phyloP scores from a whole-genome alignment of 2,329 filamentous ascomycete genomes.

The Xylariales sp. region DNA sequence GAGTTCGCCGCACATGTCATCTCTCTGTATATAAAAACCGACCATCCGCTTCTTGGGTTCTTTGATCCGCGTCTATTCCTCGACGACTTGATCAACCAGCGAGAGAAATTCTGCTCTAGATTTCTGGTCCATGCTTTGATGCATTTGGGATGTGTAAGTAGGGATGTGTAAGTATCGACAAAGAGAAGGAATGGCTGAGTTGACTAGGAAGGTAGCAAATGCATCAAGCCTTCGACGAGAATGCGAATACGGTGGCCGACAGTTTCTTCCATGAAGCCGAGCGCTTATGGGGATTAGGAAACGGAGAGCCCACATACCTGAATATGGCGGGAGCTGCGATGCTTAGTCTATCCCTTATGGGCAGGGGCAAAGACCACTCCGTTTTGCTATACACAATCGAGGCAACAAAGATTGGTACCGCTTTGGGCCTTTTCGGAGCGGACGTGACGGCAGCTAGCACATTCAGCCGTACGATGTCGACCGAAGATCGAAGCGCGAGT shows the following conservation, averaged over 20 bases:
- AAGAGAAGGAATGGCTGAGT: neutral
- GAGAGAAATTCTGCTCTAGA: conserved; percentile 24
- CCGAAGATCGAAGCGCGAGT: conserved; percentile 12
- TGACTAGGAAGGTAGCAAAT: conserved; percentile 24
- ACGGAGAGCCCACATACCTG: conserved; percentile 15
- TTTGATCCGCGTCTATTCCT: conserved; percentile 32
- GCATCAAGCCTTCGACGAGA: conserved; percentile 27
- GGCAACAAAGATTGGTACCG: conserved; percentile 25
- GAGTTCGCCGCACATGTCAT: conserved; percentile 27
- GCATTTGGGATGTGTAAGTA: conserved; percentile 30
- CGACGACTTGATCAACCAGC: conserved; percentile 22
- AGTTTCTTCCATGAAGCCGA: conserved; percentile 25
- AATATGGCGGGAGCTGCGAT: conserved; percentile 29
- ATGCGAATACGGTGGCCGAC: conserved; percentile 13
- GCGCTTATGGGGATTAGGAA: conserved; percentile 18
- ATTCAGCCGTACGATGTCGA: conserved; percentile 11
- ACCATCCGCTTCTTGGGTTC: conserved; percentile 32
- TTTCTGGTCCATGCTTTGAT: conserved; percentile 31
- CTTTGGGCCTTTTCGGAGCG: conserved; percentile 25
- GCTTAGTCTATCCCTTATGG: conserved; percentile 29
- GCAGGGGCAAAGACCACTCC: conserved; percentile 29
- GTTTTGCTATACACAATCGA: conserved; percentile 25
- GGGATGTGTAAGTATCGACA: no score
- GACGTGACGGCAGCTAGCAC: conserved; percentile 2
- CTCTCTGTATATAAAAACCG: conserved; percentile 32